phyloP scores from a whole-genome alignment of 1,284 basidiomycete species.

The Sporisorium exsertum region DNA sequence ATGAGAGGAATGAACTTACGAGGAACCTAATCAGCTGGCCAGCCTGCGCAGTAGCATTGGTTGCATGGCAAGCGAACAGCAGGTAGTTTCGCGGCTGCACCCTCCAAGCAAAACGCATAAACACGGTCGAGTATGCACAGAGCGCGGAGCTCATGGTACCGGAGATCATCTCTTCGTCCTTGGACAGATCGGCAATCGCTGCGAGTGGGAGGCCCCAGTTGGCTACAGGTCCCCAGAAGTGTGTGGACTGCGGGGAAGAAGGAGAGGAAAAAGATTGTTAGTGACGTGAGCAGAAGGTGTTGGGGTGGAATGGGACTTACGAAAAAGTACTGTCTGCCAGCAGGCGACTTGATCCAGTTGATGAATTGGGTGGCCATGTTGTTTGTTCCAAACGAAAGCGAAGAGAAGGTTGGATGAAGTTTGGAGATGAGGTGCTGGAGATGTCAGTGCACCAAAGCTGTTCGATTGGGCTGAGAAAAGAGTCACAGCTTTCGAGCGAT shows the following conservation, averaged over 20 bases:
- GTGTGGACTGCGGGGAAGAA: slow-evolving; percentile 51
- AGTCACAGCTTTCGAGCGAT: not conserved
- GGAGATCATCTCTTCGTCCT: slow-evolving; percentile 67
- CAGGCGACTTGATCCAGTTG: slow-evolving; percentile 66
- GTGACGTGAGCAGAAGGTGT: not conserved
- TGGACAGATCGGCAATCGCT: slow-evolving; percentile 65
- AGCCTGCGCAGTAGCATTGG: slow-evolving; percentile 65
- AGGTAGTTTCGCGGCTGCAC: slow-evolving; percentile 68
- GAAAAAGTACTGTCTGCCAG: slow-evolving; percentile 67
- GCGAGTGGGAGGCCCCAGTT: slow-evolving; percentile 69
- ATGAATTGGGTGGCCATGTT: slow-evolving; percentile 62
- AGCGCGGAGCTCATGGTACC: slow-evolving; percentile 65
- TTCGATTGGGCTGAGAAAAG: not conserved
- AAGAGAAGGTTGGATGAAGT: not conserved
- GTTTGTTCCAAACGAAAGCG: not conserved
- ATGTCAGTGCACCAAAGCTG: not conserved
- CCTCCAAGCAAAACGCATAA: slow-evolving; percentile 68
- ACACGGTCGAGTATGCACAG: slow-evolving; percentile 64
- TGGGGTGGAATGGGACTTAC: slow-evolving; percentile 37
- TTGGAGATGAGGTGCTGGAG: not conserved
- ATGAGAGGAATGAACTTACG: slow-evolving; percentile 42
- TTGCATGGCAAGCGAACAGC: slow-evolving; percentile 66
- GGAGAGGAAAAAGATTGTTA: not conserved
- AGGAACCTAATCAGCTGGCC: slow-evolving; percentile 58
- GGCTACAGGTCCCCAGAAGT: slow-evolving; percentile 69